Evolutionary conservation across 2,329 filamentous ascomycete species (phyloP).

Genomic region (Ceratocystis smalleyi): DNA sequence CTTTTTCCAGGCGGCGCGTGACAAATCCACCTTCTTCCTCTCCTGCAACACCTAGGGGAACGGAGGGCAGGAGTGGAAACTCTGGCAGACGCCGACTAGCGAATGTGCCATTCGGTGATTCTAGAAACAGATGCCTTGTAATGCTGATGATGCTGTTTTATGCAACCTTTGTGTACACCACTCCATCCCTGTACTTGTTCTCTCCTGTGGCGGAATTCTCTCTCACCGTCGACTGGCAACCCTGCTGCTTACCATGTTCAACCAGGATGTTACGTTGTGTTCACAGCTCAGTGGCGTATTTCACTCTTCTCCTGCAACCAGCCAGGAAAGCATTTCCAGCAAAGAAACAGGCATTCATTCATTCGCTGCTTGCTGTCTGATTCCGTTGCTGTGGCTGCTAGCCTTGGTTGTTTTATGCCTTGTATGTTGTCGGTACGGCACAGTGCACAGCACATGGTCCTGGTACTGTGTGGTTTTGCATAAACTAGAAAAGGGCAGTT

Average conservation of each 20-base stretch:
- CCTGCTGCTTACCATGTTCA: neutral
- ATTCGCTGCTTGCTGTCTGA: neutral
- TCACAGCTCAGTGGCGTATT: neutral
- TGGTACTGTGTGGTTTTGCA: neutral
- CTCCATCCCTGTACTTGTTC: neutral
- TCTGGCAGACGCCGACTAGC: too few species aligned
- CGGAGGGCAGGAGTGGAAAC: too few species aligned
- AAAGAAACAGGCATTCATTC: too few species aligned
- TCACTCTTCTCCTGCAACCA: too few species aligned
- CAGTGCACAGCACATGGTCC: neutral
- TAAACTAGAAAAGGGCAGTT: neutral
- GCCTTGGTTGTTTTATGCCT: neutral
- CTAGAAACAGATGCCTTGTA: too few species aligned
- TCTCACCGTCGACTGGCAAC: neutral
- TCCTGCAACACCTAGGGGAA: too few species aligned
- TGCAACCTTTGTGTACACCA: too few species aligned
- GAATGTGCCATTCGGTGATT: too few species aligned
- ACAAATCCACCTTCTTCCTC: too few species aligned
- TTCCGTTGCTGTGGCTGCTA: too few species aligned
- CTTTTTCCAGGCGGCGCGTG: neutral
- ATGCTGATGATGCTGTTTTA: too few species aligned
- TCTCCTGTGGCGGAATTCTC: neutral
- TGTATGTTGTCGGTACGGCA: neutral
- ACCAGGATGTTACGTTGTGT: neutral
- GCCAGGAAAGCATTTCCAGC: too few species aligned